Evolutionary conservation across 2,329 filamentous ascomycete genomes (phyloP), one percentile per base, ranked within the genome.

Genomic region (Xylaria sp.): DNA sequence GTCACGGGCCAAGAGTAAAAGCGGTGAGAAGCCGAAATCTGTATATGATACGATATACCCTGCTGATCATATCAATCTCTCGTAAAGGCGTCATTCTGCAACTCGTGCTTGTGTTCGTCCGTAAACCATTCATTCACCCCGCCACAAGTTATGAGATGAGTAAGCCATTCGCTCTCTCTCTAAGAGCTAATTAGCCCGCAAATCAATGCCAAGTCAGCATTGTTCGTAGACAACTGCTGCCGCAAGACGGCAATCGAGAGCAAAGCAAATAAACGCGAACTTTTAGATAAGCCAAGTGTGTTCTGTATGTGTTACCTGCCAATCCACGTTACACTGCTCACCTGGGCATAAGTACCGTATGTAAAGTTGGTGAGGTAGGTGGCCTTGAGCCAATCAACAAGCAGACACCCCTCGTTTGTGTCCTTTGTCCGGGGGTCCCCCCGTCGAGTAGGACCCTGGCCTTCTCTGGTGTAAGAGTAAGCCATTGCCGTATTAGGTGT

Each of bases 401-500:
- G 13, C 36, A 57, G 20, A 17, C 20, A 28, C n/a, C 7, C 23
- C 28, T 20, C 42, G 46, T 20, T 40, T 40, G 40, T 56, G 13
- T 0, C 10, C 17, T 23, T 23, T 11, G 31, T 42, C 40, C 10
- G 46, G 48, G 26, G 38, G 17, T n/a, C 42, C 48, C 20, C 48
- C 20, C 46, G 62, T 62, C 49, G 62, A 58, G 42, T n/a, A 33
- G 51, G 17, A 31, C 42, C 66, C 66, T 40, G 33, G 33, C 62
- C 59, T 40, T 33, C 54, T 46, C 31, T 56, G 54, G 20, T 9
- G n/a, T 7, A 10, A 54, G 54, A 60, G 57, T 64, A 68, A 65
- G 57, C 62, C 58, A 68, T 54, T 58, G 15, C 66, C 62, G 15
- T 7, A 48, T 66, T 48, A 59, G 62, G 66, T 17, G 26, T 26